A percentile compares a stretch with the other conserved stretches of the same genome.
Evolutionary conservation across 176 grass and related monocot species (phyloP).

Genomic region (Avena eriantha): DNA sequence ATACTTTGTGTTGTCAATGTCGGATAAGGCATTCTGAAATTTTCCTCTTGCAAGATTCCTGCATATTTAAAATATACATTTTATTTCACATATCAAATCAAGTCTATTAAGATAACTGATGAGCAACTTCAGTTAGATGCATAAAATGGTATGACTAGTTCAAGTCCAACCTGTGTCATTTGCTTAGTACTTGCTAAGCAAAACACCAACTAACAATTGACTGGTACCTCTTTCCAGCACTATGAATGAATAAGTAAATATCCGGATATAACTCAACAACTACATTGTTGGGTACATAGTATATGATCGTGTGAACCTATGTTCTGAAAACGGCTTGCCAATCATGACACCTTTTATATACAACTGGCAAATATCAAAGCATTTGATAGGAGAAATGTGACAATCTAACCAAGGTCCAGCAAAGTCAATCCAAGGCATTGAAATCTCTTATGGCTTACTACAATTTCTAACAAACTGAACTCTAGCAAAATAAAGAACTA

Average conservation of each 20-base stretch:
- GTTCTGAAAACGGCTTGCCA: background rate
- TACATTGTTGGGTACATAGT: background rate
- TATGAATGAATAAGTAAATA: conserved; percentile 3
- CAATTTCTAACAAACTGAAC: background rate
- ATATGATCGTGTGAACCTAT: background rate
- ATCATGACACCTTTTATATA: background rate
- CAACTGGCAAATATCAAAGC: background rate
- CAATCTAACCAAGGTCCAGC: conserved; percentile 10
- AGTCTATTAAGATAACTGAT: background rate
- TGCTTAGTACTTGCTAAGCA: conserved; percentile 2
- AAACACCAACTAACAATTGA: background rate
- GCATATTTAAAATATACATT: conserved; percentile 39
- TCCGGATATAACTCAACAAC: background rate
- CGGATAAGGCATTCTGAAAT: conserved; percentile 50
- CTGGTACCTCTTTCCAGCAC: background rate
- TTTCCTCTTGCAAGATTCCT: conserved; percentile 59
- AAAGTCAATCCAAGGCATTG: background rate
- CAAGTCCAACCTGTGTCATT: background rate
- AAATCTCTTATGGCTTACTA: background rate
- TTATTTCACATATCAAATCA: conserved; percentile 21
- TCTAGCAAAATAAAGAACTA: background rate
- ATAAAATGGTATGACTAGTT: background rate
- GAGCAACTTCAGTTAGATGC: background rate
- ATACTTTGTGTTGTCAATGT: conserved; percentile 32
- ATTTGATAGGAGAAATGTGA: background rate